Evolutionary conservation across 768 basidiomycete genomes (phyloP).

Genomic region (Boletellus ananiceps): DNA sequence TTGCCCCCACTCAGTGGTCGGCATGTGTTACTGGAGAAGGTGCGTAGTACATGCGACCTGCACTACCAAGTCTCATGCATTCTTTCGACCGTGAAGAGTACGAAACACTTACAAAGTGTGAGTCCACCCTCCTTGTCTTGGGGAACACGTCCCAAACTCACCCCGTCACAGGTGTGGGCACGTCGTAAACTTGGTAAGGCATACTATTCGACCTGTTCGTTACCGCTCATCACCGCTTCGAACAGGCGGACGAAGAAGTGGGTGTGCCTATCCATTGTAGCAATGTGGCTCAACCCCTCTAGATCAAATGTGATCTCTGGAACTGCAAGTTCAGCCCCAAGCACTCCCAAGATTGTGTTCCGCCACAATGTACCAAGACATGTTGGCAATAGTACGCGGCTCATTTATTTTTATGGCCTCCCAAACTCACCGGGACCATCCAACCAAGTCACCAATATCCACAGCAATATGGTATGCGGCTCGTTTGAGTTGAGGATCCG

Average conservation of each 20-base stretch:
- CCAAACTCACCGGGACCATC: constrained; percentile 9
- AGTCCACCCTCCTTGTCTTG: constrained; percentile 14
- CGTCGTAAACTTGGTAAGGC: constrained; percentile 44
- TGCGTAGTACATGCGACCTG: constrained; percentile 28
- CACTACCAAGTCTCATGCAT: constrained; percentile 16
- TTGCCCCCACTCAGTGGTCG: constrained; percentile 6
- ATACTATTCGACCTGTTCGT: neutral
- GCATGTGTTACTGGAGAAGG: constrained; percentile 62
- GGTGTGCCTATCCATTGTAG: constrained; percentile 1
- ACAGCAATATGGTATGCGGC: constrained; percentile 54
- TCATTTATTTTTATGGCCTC: neutral
- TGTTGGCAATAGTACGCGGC: constrained; percentile 69
- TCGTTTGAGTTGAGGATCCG: constrained; percentile 5
- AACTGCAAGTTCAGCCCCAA: constrained; percentile 61
- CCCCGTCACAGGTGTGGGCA: constrained; percentile 47
- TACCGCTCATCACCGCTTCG: constrained; percentile 6
- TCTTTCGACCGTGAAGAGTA: constrained; percentile 38
- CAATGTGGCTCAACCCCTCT: constrained; percentile 11
- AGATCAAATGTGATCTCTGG: constrained; percentile 61
- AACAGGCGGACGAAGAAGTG: constrained; percentile 59
- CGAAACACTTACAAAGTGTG: constrained; percentile 52
- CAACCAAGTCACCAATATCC: constrained; percentile 51
- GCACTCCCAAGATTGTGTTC: constrained; percentile 47
- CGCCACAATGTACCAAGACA: constrained; percentile 48
- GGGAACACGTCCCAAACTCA: constrained; percentile 5